Evolutionary conservation across 345 rosid genomes (phyloP), one percentile per base, ranked within the genome.

Genomic region (Aethionema arabicum): DNA sequence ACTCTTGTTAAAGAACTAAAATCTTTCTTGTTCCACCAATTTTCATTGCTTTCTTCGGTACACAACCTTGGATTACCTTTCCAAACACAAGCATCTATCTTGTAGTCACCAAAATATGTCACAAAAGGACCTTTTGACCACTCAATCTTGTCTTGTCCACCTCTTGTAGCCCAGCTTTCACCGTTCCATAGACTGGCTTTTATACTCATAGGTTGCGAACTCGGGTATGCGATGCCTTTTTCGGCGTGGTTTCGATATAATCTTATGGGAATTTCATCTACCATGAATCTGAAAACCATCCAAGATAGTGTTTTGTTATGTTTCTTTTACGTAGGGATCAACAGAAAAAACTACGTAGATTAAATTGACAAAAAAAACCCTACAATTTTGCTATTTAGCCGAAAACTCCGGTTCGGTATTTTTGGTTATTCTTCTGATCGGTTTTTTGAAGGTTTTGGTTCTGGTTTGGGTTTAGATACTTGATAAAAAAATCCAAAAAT

Each of bases 141-240:
- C 30, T 88, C 83, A 10, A 85, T 69, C 65, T 85, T 91, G 67
- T 84, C 90, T 12, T 36, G 74, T 2, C 96, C 96, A 11, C 95
- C 96, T 0, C 82, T 76, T 36, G 98, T 88, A 7, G 96, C 96
- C 98, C 96, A 91, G 66, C 75, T 78, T 52, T 85, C 95, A 7
- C 96, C 98, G 8, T 88, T 82, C 95, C 95, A 91, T 68, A 91
- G 73, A 82, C 81, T 84, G 32, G 49, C 59, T 43, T 80, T 76
- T 58, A 86, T 58, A 61, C 79, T 69, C 96, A 91, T 86, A 4
- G 96, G 92, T 29, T 86, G 88, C 80, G 77, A 76, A 67, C 78
- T 77, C 2, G 96, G 98, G 63, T 71, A 91, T 14, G 89, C 79
- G 56, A 82, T 83, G 1, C 88, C 92, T 72, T 86, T 74, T 47